Evolutionary conservation across 225 moss, liverwort and hornwort genomes (phyloP), one percentile per base, ranked within the genome.

Genomic region (Neckera pumila): DNA sequence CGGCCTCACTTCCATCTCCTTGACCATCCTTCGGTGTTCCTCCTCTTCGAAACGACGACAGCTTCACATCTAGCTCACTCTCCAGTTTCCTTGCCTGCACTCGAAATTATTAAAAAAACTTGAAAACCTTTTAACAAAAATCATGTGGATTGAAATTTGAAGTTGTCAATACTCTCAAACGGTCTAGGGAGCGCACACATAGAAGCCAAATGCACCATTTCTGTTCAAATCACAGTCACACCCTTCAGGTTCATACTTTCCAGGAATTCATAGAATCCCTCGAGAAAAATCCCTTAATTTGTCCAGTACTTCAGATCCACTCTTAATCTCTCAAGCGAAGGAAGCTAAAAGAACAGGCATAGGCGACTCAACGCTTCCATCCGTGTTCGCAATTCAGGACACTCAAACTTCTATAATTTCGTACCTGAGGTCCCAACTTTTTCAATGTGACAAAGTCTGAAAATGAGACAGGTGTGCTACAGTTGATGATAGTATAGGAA

Each of bases 21-120:
- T 94, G 91, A 27, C 88, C 92, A 64, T 92, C 93, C 81, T 92
- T 90, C 27, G 92, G 91, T 22, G 90, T 90, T 83, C 93, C 93
- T 86, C 89, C 88, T 87, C 94, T 95, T 80, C 96, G 93, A 84
- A 94, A 96, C 49, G 94, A 92, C 69, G 95, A 87, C 84, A 96
- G 88, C 82, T 95, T 95, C 87, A 95, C 90, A 67, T 96, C 96
- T 53, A 96, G 90, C 91, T 96, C 96, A 87, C 96, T 94, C 85
- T 96, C 96, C 90, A 96, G 79, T 83, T 95, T 96, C 74, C 96
- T 93, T 49, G 96, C 96, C 96, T 96, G 91, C 86, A 84, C 49
- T 73, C 59, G 33, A 51, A 74, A 83, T 61, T 30, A 43, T 72
- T 43, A 12, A 4, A 47, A 78, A n/a, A n/a, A 16, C 0, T 26